Percentiles rank a stretch among this genome's conserved stretches.
phyloP scores from a whole-genome alignment of 768 basidiomycete genomes.

The Suillus bovinus region DNA sequence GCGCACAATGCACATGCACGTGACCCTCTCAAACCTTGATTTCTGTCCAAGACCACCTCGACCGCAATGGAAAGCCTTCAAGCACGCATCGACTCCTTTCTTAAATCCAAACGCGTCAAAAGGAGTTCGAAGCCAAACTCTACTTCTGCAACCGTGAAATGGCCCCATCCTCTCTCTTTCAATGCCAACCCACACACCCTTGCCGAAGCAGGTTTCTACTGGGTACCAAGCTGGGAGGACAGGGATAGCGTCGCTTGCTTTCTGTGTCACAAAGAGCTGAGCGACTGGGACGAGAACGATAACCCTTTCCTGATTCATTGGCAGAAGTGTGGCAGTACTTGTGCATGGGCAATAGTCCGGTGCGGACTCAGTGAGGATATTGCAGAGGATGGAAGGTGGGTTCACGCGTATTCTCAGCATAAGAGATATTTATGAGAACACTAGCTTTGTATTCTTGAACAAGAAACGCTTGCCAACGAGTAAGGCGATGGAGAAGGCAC shows the following conservation, averaged over 20 bases:
- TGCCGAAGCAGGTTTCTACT: conserved; percentile 91
- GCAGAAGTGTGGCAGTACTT: conserved; percentile 61
- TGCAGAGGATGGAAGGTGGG: conserved; percentile 58
- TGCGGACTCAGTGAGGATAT: conserved; percentile 67
- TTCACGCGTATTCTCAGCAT: not conserved
- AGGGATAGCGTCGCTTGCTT: conserved; percentile 83
- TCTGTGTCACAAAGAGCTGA: conserved; percentile 77
- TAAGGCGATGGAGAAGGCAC: conserved; percentile 70
- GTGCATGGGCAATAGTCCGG: conserved; percentile 80
- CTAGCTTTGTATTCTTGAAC: conserved; percentile 60
- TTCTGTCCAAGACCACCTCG: conserved; percentile 13
- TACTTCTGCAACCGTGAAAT: conserved; percentile 52
- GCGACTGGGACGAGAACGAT: conserved; percentile 83
- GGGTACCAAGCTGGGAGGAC: conserved; percentile 63
- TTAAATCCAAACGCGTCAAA: conserved; percentile 60
- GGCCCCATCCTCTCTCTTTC: conserved; percentile 72
- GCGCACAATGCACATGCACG: not conserved
- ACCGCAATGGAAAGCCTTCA: conserved; percentile 52
- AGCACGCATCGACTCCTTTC: conserved; percentile 68
- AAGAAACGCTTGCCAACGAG: conserved; percentile 63
- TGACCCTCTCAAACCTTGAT: conserved; percentile 5
- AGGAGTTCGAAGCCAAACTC: conserved; percentile 48
- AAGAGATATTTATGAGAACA: not conserved
- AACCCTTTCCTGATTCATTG: conserved; percentile 87
- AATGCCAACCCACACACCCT: conserved; percentile 72